phyloP scores from a whole-genome alignment of 495 filamentous ascomycete species.

The Thozetella sp. region DNA sequence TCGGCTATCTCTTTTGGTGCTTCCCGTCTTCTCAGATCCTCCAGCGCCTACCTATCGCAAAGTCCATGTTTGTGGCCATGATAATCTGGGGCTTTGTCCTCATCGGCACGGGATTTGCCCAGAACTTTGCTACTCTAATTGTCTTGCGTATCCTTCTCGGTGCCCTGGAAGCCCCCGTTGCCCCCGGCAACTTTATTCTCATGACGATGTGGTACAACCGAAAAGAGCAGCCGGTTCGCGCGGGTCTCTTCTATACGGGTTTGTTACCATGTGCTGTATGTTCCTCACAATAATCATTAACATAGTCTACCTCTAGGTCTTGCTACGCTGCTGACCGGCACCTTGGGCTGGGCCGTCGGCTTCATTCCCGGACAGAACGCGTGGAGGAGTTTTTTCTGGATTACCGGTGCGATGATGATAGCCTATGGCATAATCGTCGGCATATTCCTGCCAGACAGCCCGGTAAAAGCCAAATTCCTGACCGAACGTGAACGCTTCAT shows the following conservation, averaged over 20 bases:
- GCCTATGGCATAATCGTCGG: slow-evolving; percentile 51
- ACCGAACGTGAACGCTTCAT: slow-evolving; percentile 44
- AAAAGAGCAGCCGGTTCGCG: slow-evolving; percentile 21
- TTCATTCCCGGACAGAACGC: slow-evolving; percentile 25
- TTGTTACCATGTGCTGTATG: neutral
- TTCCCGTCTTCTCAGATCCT: slow-evolving; percentile 49
- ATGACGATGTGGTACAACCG: slow-evolving; percentile 40
- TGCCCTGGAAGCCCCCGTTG: slow-evolving; percentile 8
- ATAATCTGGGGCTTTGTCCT: slow-evolving; percentile 13
- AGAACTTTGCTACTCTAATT: slow-evolving; percentile 16
- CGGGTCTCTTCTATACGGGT: slow-evolving; percentile 34
- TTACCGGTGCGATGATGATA: slow-evolving; percentile 41
- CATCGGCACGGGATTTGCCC: slow-evolving; percentile 8
- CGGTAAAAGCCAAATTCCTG: slow-evolving; percentile 48
- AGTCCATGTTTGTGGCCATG: slow-evolving; percentile 29
- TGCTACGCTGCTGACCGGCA: slow-evolving; percentile 38
- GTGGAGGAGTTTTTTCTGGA: slow-evolving; percentile 41
- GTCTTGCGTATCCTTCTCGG: slow-evolving; percentile 22
- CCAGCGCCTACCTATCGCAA: slow-evolving; percentile 42
- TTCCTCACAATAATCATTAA: neutral
- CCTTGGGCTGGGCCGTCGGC: slow-evolving; percentile 44
- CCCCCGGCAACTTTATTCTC: slow-evolving; percentile 21
- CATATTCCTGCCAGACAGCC: slow-evolving; percentile 53
- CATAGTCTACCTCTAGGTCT: slow-evolving; percentile 11
- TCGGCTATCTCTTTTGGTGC: slow-evolving; percentile 37